These are phyloP conservation scores for Aspergillus eucalypticola DNA, from an alignment of 2,329 filamentous ascomycete species.

Conservation along the genomic window DNA sequence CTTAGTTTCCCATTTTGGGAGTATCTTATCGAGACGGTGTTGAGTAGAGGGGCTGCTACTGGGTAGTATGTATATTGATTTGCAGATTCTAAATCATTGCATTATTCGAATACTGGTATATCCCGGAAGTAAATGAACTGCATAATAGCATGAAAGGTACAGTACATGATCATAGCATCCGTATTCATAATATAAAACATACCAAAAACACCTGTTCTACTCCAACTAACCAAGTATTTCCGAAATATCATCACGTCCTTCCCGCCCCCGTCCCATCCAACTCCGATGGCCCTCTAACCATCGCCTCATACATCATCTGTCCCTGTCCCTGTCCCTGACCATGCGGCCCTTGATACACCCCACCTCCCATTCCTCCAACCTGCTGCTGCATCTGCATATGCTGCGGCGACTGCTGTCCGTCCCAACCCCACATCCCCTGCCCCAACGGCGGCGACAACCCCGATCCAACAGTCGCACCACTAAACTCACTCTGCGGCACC, in stretches of 20 bases:
- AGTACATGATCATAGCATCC: too few species aligned
- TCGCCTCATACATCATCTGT: not conserved
- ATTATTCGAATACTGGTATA: too few species aligned
- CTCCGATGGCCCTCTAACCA: slow-evolving; percentile 15
- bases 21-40: not conserved
- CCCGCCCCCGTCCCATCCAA: slow-evolving; percentile 16
- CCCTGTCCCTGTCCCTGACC: not conserved
- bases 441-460: not conserved
- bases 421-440: not conserved
- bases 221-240: too few species aligned
- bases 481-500: not conserved
- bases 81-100: too few species aligned
- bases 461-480: not conserved
- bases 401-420: not conserved
- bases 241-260: not conserved
- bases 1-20: not conserved
- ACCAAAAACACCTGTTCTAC: not conserved
- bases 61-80: too few species aligned
- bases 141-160: too few species aligned
- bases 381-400: not conserved
- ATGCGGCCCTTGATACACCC: not conserved
- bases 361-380: not conserved
- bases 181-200: not conserved
- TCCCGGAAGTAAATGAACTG: too few species aligned
- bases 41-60: not conserved